Base-by-base conservation (phyloP, 352 stramenopile species). In the Globisporangium megalacanthum region DNA sequence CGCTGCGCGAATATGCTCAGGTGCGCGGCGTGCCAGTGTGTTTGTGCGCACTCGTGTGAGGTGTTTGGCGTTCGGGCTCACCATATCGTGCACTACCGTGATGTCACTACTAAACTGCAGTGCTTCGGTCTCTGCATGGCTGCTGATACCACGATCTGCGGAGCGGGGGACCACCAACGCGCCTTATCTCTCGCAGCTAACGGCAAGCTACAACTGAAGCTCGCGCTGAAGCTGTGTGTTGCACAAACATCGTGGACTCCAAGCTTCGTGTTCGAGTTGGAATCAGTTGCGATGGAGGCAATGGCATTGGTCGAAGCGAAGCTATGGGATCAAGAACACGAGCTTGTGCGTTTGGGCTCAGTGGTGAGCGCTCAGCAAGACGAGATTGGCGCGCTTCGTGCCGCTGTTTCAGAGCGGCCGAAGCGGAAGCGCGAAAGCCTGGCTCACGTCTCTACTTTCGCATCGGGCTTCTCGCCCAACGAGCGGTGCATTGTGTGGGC, bases 391-490 rank as follows among this genome's bases (percentile, higher is more conserved):
- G 37, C 37, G 37, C 10, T 42, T 15, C 37, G 37, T 42, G 37
- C 37, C 37, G 37, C 10, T 11, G 37, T 42, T 11, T 11, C 37
- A 15, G 29, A 54, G 25, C 1, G 13, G 7, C 19, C 13, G 19
- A 33, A 51, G 25, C 46, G 46, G 9, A 25, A 51, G 7, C 33
- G 52, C 3, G 35, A 58, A 20, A 31, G 35, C 25, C n/a, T 36
- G 72, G 73, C 63, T 42, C 13, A 17, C 8, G 37, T 42, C 15
- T 17, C 7, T 42, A 15, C 37, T 42, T 42, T 17, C 37, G 37
- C 37, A 17, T 42, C 37, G 37, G 37, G 25, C 25, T 29, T 29
- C 25, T 29, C 25, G 25, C 25, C 25, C 25, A 29, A 29, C 25
- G 25, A 29, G 25, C 25, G 25, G 25, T 29, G 25, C 25, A 29